Evolutionary conservation across 1,284 basidiomycete species (phyloP).

Genomic region (Polyporus tsugae): DNA sequence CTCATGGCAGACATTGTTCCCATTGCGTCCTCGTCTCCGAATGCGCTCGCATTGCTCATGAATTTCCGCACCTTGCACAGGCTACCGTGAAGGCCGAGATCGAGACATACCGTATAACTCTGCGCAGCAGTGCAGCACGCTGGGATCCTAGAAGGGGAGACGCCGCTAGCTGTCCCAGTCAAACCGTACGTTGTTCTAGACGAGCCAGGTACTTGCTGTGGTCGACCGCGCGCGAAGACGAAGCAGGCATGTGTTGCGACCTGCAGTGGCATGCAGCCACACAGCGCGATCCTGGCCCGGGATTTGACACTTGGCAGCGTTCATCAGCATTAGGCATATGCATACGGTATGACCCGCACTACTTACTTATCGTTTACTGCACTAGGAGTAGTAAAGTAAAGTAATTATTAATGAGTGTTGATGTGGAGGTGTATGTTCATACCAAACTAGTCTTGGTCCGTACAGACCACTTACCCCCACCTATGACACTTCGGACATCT

Average conservation of each 20-base stretch:
- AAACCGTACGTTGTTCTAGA: not conserved
- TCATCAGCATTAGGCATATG: not conserved
- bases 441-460: too few species aligned
- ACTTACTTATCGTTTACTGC: not conserved
- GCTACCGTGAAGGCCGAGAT: not conserved
- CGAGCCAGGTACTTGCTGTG: not conserved
- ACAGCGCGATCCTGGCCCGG: not conserved
- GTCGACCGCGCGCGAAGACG: not conserved
- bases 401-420: too few species aligned
- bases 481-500: too few species aligned
- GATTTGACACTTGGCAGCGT: not conserved
- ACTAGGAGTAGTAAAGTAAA: too few species aligned
- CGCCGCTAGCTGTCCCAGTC: not conserved
- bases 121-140: not conserved
- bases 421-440: too few species aligned
- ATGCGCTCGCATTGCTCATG: not conserved
- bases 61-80: not conserved
- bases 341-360: not conserved
- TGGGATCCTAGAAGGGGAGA: not conserved
- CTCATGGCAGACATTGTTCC: not conserved
- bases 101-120: not conserved
- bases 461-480: too few species aligned
- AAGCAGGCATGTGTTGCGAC: not conserved
- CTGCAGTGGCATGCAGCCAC: not conserved
- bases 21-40: not conserved